A percentile compares a stretch with the other conserved stretches of the same genome.
Conservation (phyloP, 495 filamentous ascomycete genomes). For the Podospora pseudopauciseta region DNA sequence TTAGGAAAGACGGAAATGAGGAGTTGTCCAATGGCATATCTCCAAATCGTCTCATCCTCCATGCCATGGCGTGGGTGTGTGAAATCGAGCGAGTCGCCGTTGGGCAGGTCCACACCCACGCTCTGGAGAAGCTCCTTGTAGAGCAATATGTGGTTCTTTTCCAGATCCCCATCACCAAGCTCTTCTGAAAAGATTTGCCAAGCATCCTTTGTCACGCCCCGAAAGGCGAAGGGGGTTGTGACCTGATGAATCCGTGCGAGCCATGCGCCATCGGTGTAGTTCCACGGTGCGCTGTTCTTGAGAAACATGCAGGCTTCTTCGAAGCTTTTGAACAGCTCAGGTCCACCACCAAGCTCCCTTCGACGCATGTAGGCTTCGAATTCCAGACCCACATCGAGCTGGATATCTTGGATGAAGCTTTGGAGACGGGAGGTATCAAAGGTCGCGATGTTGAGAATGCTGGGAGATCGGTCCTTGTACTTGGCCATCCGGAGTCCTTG, state of each 20-base stretch:
- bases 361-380: not conserved
- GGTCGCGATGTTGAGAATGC: not conserved
- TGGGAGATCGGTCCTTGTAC: not conserved
- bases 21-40: slow-evolving; percentile 45
- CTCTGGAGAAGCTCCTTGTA: slow-evolving; percentile 41
- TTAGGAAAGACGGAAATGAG: slow-evolving; percentile 45
- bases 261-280: slow-evolving; percentile 52
- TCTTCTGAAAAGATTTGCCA: slow-evolving; percentile 53
- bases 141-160: slow-evolving; percentile 46
- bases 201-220: slow-evolving; percentile 37
- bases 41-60: slow-evolving; percentile 39
- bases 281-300: slow-evolving; percentile 42
- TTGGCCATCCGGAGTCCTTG: not conserved
- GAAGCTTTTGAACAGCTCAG: slow-evolving; percentile 36
- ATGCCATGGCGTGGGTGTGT: slow-evolving; percentile 33
- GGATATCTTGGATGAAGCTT: not conserved
- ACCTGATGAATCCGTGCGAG: slow-evolving; percentile 45
- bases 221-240: slow-evolving; percentile 37
- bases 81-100: slow-evolving; percentile 32
- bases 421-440: not conserved
- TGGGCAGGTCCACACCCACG: slow-evolving; percentile 29
- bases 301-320: slow-evolving; percentile 44
- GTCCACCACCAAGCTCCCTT: not conserved
- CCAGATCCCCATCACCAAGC: slow-evolving; percentile 47
- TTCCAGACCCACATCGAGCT: not conserved